These are phyloP conservation scores for Pezicula neosporulosa DNA, from an alignment of 2,329 filamentous ascomycete genomes.

Conservation along the genomic window DNA sequence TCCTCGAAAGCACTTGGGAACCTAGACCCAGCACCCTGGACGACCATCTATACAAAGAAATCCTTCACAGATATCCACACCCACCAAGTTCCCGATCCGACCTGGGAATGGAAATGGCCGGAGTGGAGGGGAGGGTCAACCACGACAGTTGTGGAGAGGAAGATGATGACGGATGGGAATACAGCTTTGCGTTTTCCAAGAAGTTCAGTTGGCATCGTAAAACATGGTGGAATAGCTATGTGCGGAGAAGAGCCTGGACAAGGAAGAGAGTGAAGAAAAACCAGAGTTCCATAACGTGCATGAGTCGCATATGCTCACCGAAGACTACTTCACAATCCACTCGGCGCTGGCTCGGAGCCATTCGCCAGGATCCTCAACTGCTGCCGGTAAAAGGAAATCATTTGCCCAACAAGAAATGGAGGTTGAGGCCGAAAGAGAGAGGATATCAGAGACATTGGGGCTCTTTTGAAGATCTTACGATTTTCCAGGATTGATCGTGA, in stretches of 20 bases:
- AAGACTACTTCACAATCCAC: slow-evolving; percentile 80
- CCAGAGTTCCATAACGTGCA: slow-evolving; percentile 31
- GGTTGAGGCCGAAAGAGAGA: slow-evolving; percentile 46
- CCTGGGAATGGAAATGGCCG: slow-evolving; percentile 84
- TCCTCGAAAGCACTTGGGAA: slow-evolving; percentile 80
- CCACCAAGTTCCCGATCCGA: slow-evolving; percentile 89
- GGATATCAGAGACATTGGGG: slow-evolving; percentile 52
- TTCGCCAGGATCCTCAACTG: slow-evolving; percentile 32
- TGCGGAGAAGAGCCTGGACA: slow-evolving; percentile 86
- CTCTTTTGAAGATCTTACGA: slow-evolving; percentile 66
- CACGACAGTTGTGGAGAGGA: slow-evolving; percentile 81
- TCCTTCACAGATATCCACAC: slow-evolving; percentile 71
- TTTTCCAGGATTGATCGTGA: slow-evolving; percentile 80
- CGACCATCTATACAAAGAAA: slow-evolving; percentile 61
- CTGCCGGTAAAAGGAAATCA: slow-evolving; percentile 7
- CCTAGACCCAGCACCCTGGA: slow-evolving; percentile 84
- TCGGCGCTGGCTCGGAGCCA: slow-evolving; percentile 41
- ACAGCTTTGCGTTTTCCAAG: slow-evolving; percentile 80
- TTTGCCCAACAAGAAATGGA: slow-evolving; percentile 23
- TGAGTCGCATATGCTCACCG: slow-evolving; percentile 64
- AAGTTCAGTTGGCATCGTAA: slow-evolving; percentile 83
- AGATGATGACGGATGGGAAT: slow-evolving; percentile 92
- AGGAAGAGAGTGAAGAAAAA: slow-evolving; percentile 72
- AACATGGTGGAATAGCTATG: slow-evolving; percentile 92
- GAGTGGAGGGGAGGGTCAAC: slow-evolving; percentile 61